These are phyloP conservation scores for Solanum piurae DNA, from an alignment of 257 asterid species.

Conservation along the genomic window DNA sequence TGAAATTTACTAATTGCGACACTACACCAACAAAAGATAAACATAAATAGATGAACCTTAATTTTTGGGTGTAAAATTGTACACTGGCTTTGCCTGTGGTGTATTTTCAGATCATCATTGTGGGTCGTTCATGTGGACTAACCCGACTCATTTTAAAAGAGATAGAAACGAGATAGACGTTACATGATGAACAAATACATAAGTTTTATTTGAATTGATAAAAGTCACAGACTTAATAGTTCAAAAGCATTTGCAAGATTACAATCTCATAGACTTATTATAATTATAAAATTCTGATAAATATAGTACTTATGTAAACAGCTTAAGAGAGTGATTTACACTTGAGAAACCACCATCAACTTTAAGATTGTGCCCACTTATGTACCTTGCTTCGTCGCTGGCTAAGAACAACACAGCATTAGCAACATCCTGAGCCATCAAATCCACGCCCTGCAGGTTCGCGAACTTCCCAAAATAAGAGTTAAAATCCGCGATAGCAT, in stretches of 20 bases:
- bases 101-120: too few relatives aligned
- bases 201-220: neutral
- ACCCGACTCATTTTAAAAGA: too few relatives aligned
- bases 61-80: too few relatives aligned
- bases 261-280: neutral
- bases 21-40: too few relatives aligned
- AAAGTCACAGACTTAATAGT: neutral
- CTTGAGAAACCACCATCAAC: constrained; percentile 79
- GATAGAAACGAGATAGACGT: too few relatives aligned
- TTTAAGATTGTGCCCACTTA: constrained; percentile 64
- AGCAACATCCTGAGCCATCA: constrained; percentile 54
- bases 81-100: too few relatives aligned
- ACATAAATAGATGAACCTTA: too few relatives aligned
- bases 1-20: too few relatives aligned
- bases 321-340: constrained; percentile 47
- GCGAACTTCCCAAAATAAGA: constrained; percentile 34
- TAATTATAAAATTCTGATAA: neutral
- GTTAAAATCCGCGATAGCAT: constrained; percentile 44
- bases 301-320: constrained; percentile 31
- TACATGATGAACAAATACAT: neutral
- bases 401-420: constrained; percentile 71
- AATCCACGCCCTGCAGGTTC: constrained; percentile 65
- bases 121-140: too few relatives aligned
- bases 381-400: constrained; percentile 68
- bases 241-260: neutral